These are phyloP conservation scores for Mortierella sp. DNA, from an alignment of 371 early-diverging fungal genomes.

Conservation along the genomic window DNA sequence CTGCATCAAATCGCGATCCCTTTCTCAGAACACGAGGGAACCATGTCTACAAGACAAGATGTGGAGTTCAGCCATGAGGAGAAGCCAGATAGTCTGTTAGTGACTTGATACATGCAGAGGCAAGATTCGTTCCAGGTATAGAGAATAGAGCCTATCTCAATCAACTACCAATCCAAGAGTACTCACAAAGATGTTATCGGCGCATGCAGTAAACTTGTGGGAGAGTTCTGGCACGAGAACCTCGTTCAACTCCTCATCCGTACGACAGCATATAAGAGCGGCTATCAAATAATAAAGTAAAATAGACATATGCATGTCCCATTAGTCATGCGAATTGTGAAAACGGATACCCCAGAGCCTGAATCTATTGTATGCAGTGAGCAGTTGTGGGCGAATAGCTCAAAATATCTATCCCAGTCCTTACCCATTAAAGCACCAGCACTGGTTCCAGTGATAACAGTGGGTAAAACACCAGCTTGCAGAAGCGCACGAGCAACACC, in stretches of 20 bases:
- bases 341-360: background rate
- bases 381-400: background rate
- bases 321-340: conserved; percentile 41
- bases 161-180: background rate
- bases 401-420: conserved; percentile 3
- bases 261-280: conserved; percentile 83
- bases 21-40: conserved; percentile 36
- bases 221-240: conserved; percentile 76
- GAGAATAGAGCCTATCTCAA: background rate
- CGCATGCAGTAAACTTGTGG: conserved; percentile 72
- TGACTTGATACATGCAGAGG: background rate
- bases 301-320: conserved; percentile 17
- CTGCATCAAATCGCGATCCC: conserved; percentile 78
- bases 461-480: conserved; percentile 84
- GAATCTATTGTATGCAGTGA: background rate
- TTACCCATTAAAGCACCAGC: conserved; percentile 79
- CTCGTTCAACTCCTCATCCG: conserved; percentile 83
- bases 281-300: conserved; percentile 67
- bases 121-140: background rate
- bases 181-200: conserved; percentile 65
- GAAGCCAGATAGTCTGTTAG: background rate
- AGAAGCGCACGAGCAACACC: conserved; percentile 84
- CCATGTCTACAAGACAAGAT: conserved; percentile 31
- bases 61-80: background rate
- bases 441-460: conserved; percentile 90